A percentile compares a stretch with the other conserved stretches of the same genome.
phyloP scores from a whole-genome alignment of 495 filamentous ascomycete species.

The Pyrenopolyporus hunteri region DNA sequence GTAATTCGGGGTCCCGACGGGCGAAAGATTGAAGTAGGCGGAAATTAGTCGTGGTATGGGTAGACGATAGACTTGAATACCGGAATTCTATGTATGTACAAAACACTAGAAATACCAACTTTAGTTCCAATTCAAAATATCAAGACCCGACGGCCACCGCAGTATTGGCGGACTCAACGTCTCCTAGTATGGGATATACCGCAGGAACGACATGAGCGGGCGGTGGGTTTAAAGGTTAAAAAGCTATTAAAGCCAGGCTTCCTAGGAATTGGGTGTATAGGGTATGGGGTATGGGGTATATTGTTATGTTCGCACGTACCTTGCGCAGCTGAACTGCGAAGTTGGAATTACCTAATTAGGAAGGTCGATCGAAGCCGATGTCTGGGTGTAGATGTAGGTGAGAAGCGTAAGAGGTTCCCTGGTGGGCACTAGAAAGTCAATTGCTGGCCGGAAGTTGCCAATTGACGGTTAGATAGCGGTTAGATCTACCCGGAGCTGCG shows the following conservation, averaged over 20 bases:
- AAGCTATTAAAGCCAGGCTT: too few species aligned
- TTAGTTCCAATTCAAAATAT: conserved; percentile 7
- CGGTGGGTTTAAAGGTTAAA: neutral
- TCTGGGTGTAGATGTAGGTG: neutral
- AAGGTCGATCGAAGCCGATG: conserved; percentile 5
- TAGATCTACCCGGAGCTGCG: conserved; percentile 11
- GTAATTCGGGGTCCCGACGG: neutral
- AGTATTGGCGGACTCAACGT: too few species aligned
- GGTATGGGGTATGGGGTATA: neutral
- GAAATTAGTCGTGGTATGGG: neutral
- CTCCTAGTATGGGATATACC: too few species aligned
- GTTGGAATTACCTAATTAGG: conserved; percentile 27
- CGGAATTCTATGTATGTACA: conserved; percentile 24
- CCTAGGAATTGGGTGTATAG: neutral
- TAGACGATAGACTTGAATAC: conserved; percentile 8
- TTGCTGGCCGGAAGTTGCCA: neutral
- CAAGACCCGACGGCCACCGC: neutral
- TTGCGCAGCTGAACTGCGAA: conserved; percentile 12
- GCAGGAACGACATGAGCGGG: too few species aligned
- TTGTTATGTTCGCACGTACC: conserved; percentile 19
- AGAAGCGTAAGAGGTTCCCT: conserved; percentile 9
- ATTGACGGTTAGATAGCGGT: conserved; percentile 5
- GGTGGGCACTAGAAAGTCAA: conserved; percentile 9
- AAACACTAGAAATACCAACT: conserved; percentile 8
- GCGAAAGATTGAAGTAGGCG: neutral